Evolutionary conservation across 1,284 basidiomycete genomes (phyloP).

Genomic region (Heterobasidion occidentale): DNA sequence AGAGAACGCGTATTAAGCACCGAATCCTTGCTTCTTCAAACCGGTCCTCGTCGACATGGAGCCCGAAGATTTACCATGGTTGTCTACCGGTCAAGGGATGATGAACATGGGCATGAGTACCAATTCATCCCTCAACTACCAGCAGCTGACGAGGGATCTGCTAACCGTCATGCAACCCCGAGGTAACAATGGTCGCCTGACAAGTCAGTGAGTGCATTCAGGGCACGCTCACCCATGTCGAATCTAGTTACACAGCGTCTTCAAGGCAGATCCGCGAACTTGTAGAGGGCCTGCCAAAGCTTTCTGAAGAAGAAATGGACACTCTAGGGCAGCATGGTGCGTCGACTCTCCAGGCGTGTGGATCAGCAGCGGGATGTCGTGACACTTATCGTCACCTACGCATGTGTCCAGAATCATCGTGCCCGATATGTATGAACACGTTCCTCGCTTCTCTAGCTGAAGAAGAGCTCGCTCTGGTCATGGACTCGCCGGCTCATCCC

Average conservation of each 20-base stretch:
- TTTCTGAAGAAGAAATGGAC: constrained; percentile 34
- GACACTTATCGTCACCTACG: too few species aligned
- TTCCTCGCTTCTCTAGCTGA: constrained; percentile 60
- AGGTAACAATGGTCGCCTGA: not conserved
- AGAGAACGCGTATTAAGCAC: not conserved
- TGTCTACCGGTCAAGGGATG: not conserved
- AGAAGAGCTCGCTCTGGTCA: constrained; percentile 59
- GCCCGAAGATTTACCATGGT: not conserved
- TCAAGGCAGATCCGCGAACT: constrained; percentile 26
- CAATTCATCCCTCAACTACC: not conserved
- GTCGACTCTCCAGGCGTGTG: constrained; percentile 1
- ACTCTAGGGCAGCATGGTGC: constrained; percentile 28
- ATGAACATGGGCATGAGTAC: not conserved
- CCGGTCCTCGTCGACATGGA: not conserved
- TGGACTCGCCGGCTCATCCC: constrained; percentile 69
- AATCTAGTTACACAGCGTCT: not conserved
- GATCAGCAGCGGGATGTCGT: too few species aligned
- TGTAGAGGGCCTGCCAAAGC: constrained; percentile 28
- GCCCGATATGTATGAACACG: constrained; percentile 64
- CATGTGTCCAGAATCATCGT: constrained; percentile 41
- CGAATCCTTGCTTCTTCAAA: too few species aligned
- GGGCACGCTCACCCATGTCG: too few species aligned
- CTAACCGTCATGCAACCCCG: constrained; percentile 1
- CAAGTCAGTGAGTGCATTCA: constrained; percentile 4
- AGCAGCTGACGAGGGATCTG: constrained; percentile 1